Evolutionary conservation across 192 early-diverging fungal species (phyloP).

Genomic region (Podila verticillata): DNA sequence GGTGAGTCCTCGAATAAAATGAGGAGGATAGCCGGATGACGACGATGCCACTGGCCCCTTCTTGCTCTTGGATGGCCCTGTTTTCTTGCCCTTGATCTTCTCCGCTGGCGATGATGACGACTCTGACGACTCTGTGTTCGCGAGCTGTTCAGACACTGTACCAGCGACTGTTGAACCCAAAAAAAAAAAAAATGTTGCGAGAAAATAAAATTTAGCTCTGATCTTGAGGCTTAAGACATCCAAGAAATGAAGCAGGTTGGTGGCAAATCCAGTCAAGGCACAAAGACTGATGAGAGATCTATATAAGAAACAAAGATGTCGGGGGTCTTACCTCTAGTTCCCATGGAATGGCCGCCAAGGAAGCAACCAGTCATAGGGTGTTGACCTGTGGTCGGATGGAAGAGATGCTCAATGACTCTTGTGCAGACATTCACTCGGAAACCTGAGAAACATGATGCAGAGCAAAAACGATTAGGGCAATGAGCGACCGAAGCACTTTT

Average conservation of each 20-base stretch:
- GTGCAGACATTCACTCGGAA: constrained; percentile 26
- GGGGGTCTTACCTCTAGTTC: constrained; percentile 25
- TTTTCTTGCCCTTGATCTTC: not conserved
- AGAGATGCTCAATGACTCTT: constrained; percentile 33
- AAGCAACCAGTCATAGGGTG: constrained; percentile 38
- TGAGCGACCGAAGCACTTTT: not conserved
- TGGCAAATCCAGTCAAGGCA: constrained; percentile 2
- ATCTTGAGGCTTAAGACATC: too few relatives aligned
- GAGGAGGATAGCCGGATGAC: constrained; percentile 1
- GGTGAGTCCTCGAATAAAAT: constrained; percentile 18
- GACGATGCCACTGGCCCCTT: constrained; percentile 2
- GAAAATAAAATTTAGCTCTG: not conserved
- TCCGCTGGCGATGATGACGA: not conserved
- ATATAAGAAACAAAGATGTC: not conserved
- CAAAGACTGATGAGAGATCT: not conserved
- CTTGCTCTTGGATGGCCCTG: not conserved
- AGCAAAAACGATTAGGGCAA: not conserved
- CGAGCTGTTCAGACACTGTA: constrained; percentile 19
- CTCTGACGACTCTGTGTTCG: not conserved
- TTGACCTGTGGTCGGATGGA: constrained; percentile 22
- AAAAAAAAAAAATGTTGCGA: constrained; percentile 1
- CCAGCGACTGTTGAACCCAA: constrained; percentile 24
- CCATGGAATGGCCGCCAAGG: constrained; percentile 41
- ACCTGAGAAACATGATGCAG: not conserved
- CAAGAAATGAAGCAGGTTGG: not conserved